Percentiles rank a stretch among this genome's conserved stretches.
Evolutionary conservation across 352 stramenopile species (phyloP).

Genomic region (Elongisporangium undulatum): DNA sequence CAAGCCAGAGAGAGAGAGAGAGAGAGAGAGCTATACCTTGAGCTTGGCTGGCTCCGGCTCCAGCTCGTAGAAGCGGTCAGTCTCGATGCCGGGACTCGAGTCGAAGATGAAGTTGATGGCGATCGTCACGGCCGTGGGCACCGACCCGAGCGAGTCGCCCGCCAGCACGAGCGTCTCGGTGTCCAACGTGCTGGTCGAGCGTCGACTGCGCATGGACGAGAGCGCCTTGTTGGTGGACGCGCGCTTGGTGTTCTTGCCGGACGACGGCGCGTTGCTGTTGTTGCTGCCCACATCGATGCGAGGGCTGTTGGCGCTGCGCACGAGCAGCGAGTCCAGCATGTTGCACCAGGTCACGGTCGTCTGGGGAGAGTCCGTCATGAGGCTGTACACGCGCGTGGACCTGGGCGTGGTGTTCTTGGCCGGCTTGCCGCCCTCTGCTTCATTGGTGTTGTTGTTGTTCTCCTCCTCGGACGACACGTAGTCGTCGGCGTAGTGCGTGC

Average conservation of each 20-base stretch:
- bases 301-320: slow-evolving; percentile 74
- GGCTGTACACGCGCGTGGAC: slow-evolving; percentile 66
- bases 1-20: slow-evolving; percentile 1
- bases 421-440: slow-evolving; percentile 4
- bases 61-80: slow-evolving; percentile 60
- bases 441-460: slow-evolving; percentile 23
- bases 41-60: slow-evolving; percentile 45
- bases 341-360: slow-evolving; percentile 68
- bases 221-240: neutral
- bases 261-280: neutral
- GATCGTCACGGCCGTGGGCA: slow-evolving; percentile 50
- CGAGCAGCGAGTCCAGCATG: slow-evolving; percentile 66
- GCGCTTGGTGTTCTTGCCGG: slow-evolving; percentile 10
- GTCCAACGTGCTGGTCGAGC: slow-evolving; percentile 31
- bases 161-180: slow-evolving; percentile 44
- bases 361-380: slow-evolving; percentile 75
- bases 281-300: slow-evolving; percentile 31
- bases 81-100: slow-evolving; percentile 75
- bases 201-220: slow-evolving; percentile 6
- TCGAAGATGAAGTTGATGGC: slow-evolving; percentile 85
- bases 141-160: slow-evolving; percentile 18
- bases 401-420: slow-evolving; percentile 46
- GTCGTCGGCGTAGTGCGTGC: slow-evolving; percentile 74
- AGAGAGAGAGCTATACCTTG: slow-evolving; percentile 26
- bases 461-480: slow-evolving; percentile 78